Evolutionary conservation across 2,329 filamentous ascomycete species (phyloP), one percentile per base, ranked within the genome.

Genomic region (Fusarium sororula): DNA sequence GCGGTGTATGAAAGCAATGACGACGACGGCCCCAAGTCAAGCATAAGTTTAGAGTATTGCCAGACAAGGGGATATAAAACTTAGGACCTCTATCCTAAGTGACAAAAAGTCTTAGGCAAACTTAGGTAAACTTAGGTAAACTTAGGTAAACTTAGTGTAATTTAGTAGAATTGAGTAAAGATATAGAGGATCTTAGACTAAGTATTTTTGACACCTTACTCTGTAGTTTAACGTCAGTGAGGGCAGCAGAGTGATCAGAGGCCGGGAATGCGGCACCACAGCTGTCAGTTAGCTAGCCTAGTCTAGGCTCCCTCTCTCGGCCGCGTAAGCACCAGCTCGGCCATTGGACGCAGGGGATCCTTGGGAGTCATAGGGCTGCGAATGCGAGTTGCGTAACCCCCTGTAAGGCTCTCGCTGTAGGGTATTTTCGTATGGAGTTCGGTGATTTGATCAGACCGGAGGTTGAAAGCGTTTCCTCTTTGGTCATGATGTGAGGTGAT

Each of bases 291-390:
- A 70, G 32, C 3, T 35, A 35, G 32, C 3, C 32, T 35, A 35
- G 47, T 66, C 30, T 68, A 66, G 72, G 64, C 50, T 57, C 45
- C 72, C 68, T 74, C 63, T 35, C 53, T 74, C 53, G 68, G 74
- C 74, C 74, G 74, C 74, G 74, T 74, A 70, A 75, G 74, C 74
- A 74, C 38, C 57, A 47, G 26, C 50, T 37, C 50, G 41, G 41
- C 69, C 44, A 75, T 76, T 74, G 70, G 73, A 57, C 48, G 22
- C 26, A 48, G 41, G 57, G 38, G 54, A 26, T 64, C 26, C 45
- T 56, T 38, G 68, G 65, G 73, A 75, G 73, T 76, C 74, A 75
- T 75, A 75, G 74, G 73, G 74, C 74, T 75, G 72, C 73, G 73
- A 74, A 70, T 55, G 56, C 54, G 53, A 73, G 54, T 74, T 75